Evolutionary conservation across 768 basidiomycete species (phyloP).

Genomic region (Lentinula edodes): DNA sequence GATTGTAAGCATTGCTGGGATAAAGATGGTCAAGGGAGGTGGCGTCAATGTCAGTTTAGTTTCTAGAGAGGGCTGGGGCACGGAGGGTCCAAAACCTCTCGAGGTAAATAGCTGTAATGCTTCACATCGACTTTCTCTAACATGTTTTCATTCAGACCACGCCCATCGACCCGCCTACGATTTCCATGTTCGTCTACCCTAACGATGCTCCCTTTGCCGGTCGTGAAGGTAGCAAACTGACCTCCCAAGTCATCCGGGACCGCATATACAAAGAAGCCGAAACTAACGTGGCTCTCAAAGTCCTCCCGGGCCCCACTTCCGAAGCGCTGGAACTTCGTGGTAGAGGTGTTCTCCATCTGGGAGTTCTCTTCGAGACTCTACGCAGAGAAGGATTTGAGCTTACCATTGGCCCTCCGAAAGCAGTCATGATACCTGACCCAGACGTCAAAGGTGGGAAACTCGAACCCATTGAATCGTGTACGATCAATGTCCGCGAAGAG

Average conservation of each 20-base stretch:
- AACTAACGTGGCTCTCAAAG: slow-evolving; percentile 45
- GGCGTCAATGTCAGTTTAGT: slow-evolving; percentile 43
- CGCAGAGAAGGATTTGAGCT: slow-evolving; percentile 47
- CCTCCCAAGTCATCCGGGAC: slow-evolving; percentile 43
- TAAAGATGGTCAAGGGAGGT: slow-evolving; percentile 28
- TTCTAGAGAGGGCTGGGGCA: slow-evolving; percentile 38
- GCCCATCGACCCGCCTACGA: slow-evolving; percentile 47
- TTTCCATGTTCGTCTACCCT: slow-evolving; percentile 40
- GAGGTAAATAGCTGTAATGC: slow-evolving; percentile 21
- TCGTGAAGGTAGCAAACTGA: slow-evolving; percentile 42
- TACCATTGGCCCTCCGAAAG: slow-evolving; percentile 42
- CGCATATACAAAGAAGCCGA: slow-evolving; percentile 44
- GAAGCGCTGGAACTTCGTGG: slow-evolving; percentile 46
- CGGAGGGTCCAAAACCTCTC: slow-evolving; percentile 31
- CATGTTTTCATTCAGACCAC: slow-evolving; percentile 22
- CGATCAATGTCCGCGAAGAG: slow-evolving; percentile 39
- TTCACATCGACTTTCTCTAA: not conserved
- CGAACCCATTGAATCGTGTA: slow-evolving; percentile 43
- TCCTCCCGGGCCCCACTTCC: slow-evolving; percentile 43
- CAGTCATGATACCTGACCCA: slow-evolving; percentile 40
- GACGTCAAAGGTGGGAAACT: slow-evolving; percentile 27
- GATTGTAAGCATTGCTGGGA: slow-evolving; percentile 43
- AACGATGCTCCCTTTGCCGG: slow-evolving; percentile 45
- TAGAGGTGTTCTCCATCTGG: slow-evolving; percentile 44
- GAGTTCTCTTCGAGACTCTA: slow-evolving; percentile 43